Conservation (phyloP, 306 rosid species). For the Chamaecrista fasciculata region DNA sequence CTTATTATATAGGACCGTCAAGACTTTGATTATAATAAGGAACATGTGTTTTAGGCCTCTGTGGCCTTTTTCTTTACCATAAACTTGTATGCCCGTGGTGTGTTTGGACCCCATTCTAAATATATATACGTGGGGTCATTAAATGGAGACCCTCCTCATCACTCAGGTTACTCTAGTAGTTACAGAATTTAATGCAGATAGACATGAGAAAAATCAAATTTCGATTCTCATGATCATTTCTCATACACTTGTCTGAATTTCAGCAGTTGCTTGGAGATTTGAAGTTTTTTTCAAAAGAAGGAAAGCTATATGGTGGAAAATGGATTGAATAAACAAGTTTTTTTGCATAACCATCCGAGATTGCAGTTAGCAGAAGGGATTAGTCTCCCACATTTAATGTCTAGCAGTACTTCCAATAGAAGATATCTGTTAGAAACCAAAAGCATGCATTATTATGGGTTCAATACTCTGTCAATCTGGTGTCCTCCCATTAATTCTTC, state of each 20-base stretch:
- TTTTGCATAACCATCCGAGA: too few relatives aligned
- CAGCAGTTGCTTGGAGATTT: not conserved
- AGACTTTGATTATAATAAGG: constrained; percentile 20
- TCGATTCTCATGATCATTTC: too few relatives aligned
- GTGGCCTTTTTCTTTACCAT: constrained; percentile 49
- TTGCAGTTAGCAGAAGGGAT: too few relatives aligned
- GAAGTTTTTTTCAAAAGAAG: not conserved
- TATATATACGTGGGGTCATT: constrained; percentile 3
- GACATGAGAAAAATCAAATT: not conserved
- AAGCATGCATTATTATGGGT: too few relatives aligned
- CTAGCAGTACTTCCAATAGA: too few relatives aligned
- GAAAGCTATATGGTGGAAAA: not conserved
- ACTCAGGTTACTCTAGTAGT: not conserved
- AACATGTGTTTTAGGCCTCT: constrained; percentile 37
- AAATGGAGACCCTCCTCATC: constrained; percentile 19
- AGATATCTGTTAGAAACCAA: too few relatives aligned
- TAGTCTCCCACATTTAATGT: too few relatives aligned
- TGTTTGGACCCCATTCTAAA: constrained; percentile 30
- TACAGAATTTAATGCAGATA: constrained; percentile 7
- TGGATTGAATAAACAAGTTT: not conserved
- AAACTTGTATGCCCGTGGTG: constrained; percentile 39
- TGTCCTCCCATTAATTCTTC: too few relatives aligned
- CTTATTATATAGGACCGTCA: constrained; percentile 40
- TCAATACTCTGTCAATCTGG: too few relatives aligned
- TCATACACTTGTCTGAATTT: not conserved